phyloP scores from a whole-genome alignment of 352 stramenopile species.

The Phytopythium montanum region DNA sequence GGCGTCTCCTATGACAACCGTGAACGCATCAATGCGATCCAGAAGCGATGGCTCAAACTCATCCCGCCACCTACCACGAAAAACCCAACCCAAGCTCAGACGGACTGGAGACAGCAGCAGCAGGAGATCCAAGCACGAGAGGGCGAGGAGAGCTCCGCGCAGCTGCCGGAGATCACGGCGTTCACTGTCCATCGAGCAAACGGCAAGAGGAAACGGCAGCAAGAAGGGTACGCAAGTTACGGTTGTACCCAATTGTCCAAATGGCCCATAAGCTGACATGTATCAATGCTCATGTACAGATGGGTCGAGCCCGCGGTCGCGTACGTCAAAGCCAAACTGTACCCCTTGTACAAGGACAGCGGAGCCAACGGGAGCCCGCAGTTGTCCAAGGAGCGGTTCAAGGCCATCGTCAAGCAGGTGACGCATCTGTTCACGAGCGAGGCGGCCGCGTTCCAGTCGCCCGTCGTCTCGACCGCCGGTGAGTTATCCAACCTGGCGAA shows the following conservation, averaged over 20 bases:
- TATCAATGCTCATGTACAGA: slow-evolving; percentile 15
- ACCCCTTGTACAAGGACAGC: slow-evolving; percentile 70
- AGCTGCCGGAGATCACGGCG: slow-evolving; percentile 38
- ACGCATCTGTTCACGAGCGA: slow-evolving; percentile 53
- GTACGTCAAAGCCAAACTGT: slow-evolving; percentile 79
- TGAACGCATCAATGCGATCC: slow-evolving; percentile 33
- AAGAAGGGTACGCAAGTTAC: slow-evolving; percentile 31
- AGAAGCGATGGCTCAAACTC: slow-evolving; percentile 35
- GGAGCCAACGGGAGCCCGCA: slow-evolving; percentile 24
- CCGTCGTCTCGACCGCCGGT: slow-evolving; percentile 28
- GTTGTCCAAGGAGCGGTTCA: slow-evolving; percentile 76
- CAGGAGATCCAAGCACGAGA: background rate
- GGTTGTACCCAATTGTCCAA: background rate
- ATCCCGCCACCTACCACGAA: slow-evolving; percentile 27
- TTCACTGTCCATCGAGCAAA: slow-evolving; percentile 35
- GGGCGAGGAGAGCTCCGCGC: slow-evolving; percentile 4
- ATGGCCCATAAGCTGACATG: background rate
- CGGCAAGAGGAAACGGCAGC: slow-evolving; percentile 41
- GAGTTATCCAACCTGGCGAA: slow-evolving; percentile 60
- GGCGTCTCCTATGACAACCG: slow-evolving; percentile 31
- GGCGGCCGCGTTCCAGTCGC: slow-evolving; percentile 54
- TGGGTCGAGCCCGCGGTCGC: slow-evolving; percentile 56
- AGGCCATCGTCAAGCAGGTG: slow-evolving; percentile 74
- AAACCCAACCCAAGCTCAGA: background rate
- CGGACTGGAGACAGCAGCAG: slow-evolving; percentile 3